phyloP scores from a whole-genome alignment of 768 basidiomycete genomes.

The Lactarius tabidus region DNA sequence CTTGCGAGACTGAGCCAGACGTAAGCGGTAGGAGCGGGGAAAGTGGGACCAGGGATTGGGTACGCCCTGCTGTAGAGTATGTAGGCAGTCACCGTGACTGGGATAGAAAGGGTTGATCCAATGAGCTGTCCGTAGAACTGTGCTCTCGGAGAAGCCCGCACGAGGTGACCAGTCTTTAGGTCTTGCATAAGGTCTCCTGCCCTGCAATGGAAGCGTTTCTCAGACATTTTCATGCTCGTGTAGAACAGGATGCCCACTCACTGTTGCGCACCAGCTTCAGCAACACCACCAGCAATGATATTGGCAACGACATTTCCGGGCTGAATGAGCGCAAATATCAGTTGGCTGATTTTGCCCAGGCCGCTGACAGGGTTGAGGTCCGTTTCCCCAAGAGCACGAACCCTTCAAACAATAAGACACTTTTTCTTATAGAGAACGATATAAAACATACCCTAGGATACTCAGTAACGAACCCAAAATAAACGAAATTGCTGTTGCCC shows the following conservation, averaged over 20 bases:
- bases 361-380: conserved; percentile 92
- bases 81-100: conserved; percentile 87
- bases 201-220: conserved; percentile 37
- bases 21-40: conserved; percentile 92
- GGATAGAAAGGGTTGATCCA: conserved; percentile 81
- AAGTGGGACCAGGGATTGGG: conserved; percentile 87
- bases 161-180: conserved; percentile 93
- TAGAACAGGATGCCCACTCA: conserved; percentile 35
- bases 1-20: conserved; percentile 84
- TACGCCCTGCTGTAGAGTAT: conserved; percentile 85
- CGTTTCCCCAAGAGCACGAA: conserved; percentile 92
- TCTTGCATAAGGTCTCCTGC: conserved; percentile 99
- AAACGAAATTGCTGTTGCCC: conserved; percentile 89
- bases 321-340: conserved; percentile 91
- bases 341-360: conserved; percentile 90
- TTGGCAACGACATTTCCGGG: conserved; percentile 97
- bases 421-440: background rate
- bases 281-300: conserved; percentile 95
- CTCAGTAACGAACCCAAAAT: conserved; percentile 78
- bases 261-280: conserved; percentile 94
- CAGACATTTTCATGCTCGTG: background rate
- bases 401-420: conserved; percentile 42
- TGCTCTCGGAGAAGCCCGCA: conserved; percentile 84
- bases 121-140: conserved; percentile 94
- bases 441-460: conserved; percentile 67